Evolutionary conservation across 176 grass and related monocot species (phyloP), one percentile per base, ranked within the genome.

Genomic region (Eragrostis nindensis): DNA sequence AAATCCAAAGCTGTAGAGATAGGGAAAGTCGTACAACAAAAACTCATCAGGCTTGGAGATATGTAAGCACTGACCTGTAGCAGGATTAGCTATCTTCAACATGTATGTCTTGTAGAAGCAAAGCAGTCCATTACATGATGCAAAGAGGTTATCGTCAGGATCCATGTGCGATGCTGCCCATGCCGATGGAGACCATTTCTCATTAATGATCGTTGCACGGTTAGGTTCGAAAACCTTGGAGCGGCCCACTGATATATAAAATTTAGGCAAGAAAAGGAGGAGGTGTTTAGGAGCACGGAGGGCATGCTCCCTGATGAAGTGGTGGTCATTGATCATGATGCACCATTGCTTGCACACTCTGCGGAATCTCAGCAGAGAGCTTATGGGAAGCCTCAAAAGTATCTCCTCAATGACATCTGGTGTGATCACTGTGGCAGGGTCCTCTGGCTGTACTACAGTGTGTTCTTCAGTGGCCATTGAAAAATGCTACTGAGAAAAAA

Each of bases 1-100:
- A 76, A 82, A 83, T 43, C 79, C 86, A 63, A 87, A 82, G 73
- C 73, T 77, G 38, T 83, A 87, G 10, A 87, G 79, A 25, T 82
- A 72, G 73, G 77, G 32, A 25, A 71, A 69, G 38, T 82, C 86
- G 0, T 76, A 19, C 45, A 32, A 19, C 25, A 55, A 38, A 15
- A 77, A 72, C 25, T 65, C 45, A 8, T 70, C 46, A 36, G 66
- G 79, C 53, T 87, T 82, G 7, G 36, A 71, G 66, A 87, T 47
- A 36, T 77, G 55, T 66, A 87, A 66, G 38, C 66, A 27, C 43
- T 82, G 65, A 70, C 66, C 79, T 22, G 79, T 82, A 19, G 40
- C 72, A n/a, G 79, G 79, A 57, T 82, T 87, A 59, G 40, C 66
- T 44, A 87, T 77, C 65, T 87, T 87, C 18, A 87, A 38, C 3